phyloP scores from a whole-genome alignment of 441 rosid species.

The Syzygium malaccense region DNA sequence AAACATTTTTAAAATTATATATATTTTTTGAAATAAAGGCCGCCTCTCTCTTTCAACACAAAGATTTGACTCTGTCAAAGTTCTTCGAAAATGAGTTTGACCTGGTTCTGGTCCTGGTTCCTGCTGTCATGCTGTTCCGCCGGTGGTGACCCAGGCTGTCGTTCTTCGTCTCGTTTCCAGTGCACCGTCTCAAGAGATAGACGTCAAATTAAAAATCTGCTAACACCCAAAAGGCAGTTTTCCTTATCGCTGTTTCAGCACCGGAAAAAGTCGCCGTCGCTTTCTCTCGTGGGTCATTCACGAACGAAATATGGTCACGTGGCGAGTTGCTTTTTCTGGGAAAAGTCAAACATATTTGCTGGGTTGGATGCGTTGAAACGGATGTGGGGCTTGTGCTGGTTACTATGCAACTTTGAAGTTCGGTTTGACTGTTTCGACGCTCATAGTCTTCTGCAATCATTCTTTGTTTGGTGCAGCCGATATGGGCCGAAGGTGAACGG shows the following conservation, averaged over 20 bases:
- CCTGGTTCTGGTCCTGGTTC: neutral
- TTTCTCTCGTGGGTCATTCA: neutral
- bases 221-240: neutral
- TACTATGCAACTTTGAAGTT: neutral
- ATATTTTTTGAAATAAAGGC: too few relatives aligned
- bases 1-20: too few relatives aligned
- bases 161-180: neutral
- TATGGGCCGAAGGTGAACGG: slow-evolving; percentile 40
- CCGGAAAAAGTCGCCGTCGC: neutral
- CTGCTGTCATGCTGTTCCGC: neutral
- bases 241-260: neutral
- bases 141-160: neutral
- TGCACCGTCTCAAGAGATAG: too few relatives aligned
- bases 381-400: neutral
- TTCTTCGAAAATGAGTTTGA: neutral
- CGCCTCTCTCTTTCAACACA: neutral
- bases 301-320: neutral
- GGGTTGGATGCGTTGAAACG: neutral
- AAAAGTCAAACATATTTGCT: neutral
- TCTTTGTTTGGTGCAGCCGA: slow-evolving; percentile 31
- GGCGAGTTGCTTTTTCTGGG: neutral
- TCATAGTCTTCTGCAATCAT: neutral
- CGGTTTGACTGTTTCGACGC: neutral
- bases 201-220: neutral
- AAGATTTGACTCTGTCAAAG: neutral